phyloP scores from a whole-genome alignment of 2,329 filamentous ascomycete species.

The Gaeumannomyces sp. region DNA sequence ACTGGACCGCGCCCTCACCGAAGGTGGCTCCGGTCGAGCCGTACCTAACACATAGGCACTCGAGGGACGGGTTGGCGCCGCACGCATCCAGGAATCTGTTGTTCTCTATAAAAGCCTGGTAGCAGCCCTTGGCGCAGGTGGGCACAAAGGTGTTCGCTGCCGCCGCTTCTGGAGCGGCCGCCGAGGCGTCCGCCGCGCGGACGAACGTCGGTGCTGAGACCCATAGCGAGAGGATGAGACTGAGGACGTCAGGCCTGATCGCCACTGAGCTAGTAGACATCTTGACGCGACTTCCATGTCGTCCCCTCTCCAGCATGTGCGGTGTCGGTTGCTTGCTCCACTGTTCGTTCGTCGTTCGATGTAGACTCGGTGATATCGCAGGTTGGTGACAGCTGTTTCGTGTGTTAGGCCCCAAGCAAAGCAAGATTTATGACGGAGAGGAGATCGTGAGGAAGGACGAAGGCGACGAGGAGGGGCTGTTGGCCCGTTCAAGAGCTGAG shows the following conservation, averaged over 20 bases:
- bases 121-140: slow-evolving; percentile 53
- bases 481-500: not conserved
- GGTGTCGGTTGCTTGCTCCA: not conserved
- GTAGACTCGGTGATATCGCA: not conserved
- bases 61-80: slow-evolving; percentile 42
- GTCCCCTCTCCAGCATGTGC: slow-evolving; percentile 5
- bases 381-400: not conserved
- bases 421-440: slow-evolving; percentile 4
- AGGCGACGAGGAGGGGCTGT: not conserved
- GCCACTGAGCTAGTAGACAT: slow-evolving; percentile 40
- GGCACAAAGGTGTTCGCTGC: slow-evolving; percentile 38
- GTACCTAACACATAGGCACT: slow-evolving; percentile 57
- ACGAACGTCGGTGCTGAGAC: slow-evolving; percentile 21
- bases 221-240: slow-evolving; percentile 22
- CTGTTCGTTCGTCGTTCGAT: not conserved
- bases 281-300: slow-evolving; percentile 16
- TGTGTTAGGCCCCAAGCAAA: not conserved
- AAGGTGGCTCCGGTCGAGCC: slow-evolving; percentile 60
- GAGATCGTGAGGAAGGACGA: not conserved
- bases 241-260: slow-evolving; percentile 25
- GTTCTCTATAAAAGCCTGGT: slow-evolving; percentile 54
- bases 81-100: slow-evolving; percentile 50
- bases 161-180: slow-evolving; percentile 19
- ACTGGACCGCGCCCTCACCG: slow-evolving; percentile 66
- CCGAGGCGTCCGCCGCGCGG: slow-evolving; percentile 4